Percentiles rank a stretch among this genome's conserved stretches.
Evolutionary conservation across 305 asterid genomes (phyloP).

Genomic region (Fraxinus ornus): DNA sequence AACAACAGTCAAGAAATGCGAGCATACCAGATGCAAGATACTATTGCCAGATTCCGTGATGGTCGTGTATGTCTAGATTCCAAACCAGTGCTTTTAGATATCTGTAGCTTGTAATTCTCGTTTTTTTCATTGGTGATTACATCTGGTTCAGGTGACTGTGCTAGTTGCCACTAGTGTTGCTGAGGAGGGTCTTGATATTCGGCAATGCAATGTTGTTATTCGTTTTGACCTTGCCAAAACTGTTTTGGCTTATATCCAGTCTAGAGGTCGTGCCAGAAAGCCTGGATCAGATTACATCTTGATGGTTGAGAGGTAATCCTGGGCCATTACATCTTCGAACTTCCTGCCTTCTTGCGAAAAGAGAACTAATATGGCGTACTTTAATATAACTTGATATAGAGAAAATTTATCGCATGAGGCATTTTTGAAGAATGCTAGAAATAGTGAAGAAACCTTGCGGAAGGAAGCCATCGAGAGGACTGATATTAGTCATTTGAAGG

Average conservation of each 20-base stretch:
- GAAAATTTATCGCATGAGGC: slow-evolving; percentile 85
- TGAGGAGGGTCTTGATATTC: slow-evolving; percentile 99
- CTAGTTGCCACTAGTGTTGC: slow-evolving; percentile 99
- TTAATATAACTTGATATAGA: slow-evolving; percentile 44
- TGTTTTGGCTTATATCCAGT: slow-evolving; percentile 96
- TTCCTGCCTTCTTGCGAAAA: slow-evolving; percentile 17
- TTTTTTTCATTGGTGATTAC: slow-evolving; percentile 23
- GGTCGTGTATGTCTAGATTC: slow-evolving; percentile 81
- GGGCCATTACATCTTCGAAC: slow-evolving; percentile 8
- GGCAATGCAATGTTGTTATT: slow-evolving; percentile 98
- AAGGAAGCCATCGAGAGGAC: slow-evolving; percentile 99
- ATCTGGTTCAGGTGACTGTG: slow-evolving; percentile 71
- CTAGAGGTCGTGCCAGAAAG: slow-evolving; percentile 99
- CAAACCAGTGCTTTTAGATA: slow-evolving; percentile 13
- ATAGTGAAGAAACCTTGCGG: slow-evolving; percentile 96
- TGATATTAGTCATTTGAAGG: slow-evolving; percentile 91
- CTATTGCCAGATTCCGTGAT: slow-evolving; percentile 91
- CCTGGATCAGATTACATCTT: slow-evolving; percentile 99
- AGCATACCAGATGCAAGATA: slow-evolving; percentile 95
- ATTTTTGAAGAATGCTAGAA: slow-evolving; percentile 92
- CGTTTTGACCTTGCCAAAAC: slow-evolving; percentile 99
- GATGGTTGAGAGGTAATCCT: slow-evolving; percentile 95
- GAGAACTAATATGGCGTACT: slow-evolving; percentile 20
- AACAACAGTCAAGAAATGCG: slow-evolving; percentile 99
- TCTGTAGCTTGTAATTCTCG: slow-evolving; percentile 15